Conservation (phyloP, 164 flowering plant species). For the Vitis amurensis region DNA sequence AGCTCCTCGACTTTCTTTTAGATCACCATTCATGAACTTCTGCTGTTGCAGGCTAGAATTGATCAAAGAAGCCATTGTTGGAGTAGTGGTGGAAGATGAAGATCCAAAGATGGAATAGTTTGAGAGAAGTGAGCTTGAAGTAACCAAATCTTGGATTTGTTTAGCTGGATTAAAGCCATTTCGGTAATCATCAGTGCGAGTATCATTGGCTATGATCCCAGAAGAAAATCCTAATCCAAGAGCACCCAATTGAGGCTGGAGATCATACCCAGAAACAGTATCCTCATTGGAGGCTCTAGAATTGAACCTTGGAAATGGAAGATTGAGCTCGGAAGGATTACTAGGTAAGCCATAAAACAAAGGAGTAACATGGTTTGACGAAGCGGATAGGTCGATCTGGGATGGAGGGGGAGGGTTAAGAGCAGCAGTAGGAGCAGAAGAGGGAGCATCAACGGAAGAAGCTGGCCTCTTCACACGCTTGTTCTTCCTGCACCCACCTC, state of each 20-base stretch:
- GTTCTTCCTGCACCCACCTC: conserved; percentile 78
- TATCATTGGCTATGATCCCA: conserved; percentile 9
- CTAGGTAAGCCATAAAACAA: conserved; percentile 41
- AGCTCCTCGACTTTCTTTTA: conserved; percentile 20
- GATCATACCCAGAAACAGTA: conserved; percentile 26
- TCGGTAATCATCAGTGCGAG: conserved; percentile 8
- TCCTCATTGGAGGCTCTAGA: conserved; percentile 22
- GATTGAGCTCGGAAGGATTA: conserved; percentile 31
- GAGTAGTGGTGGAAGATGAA: conserved; percentile 32
- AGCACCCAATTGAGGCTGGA: conserved; percentile 35
- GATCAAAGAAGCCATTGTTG: conserved; percentile 39
- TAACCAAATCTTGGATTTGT: conserved; percentile 30
- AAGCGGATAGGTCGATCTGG: conserved; percentile 16
- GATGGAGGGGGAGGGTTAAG: conserved; percentile 15
- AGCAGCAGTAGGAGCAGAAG: conserved; percentile 18
- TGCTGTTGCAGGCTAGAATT: conserved; percentile 40
- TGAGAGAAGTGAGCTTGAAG: conserved; percentile 41
- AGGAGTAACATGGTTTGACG: conserved; percentile 22
- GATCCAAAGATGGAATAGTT: conserved; percentile 40
- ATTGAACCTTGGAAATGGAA: conserved; percentile 30
- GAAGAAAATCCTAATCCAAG: conserved; percentile 65
- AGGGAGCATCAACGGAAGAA: conserved; percentile 18
- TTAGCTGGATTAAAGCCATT: conserved; percentile 22
- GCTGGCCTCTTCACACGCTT: conserved; percentile 57
- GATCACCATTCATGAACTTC: conserved; percentile 21